Evolutionary conservation across 2,329 filamentous ascomycete species (phyloP), one percentile per base, ranked within the genome.

Genomic region (Capronia coronata): DNA sequence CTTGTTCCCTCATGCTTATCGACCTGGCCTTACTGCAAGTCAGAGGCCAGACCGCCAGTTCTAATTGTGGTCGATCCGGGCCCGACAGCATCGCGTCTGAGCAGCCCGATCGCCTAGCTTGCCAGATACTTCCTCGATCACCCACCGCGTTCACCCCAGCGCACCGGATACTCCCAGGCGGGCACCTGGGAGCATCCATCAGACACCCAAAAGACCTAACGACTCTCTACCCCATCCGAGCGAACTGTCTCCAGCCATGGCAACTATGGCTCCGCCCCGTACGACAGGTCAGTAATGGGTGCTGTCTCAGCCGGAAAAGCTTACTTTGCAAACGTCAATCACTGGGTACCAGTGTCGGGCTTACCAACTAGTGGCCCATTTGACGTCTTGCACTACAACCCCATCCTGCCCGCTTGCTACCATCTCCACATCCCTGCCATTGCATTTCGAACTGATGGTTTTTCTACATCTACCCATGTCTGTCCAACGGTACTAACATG

Each of bases 281-380:
- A 37, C 53, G 13, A 23, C 49, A 38, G 49, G 53, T 55, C 21
- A 49, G 53, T 49, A 34, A 14, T 43, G 51, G 48, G 51, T 43
- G 49, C 52, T 52, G 46, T 25, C 32, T 37, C 34, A 37, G 34
- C 14, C 14, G 34, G 35, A 25, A 43, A 49, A 49, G 42, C 45
- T 52, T 51, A 51, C 30, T 42, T 41, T 48, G 46, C 45, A 46
- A 42, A 46, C 40, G 48, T 49, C 55, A 48, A 32, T 6, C 32
- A 21, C 8, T n/a, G 10, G 38, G 19, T 14, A 41, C 23, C 34
- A 11, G 8, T 13, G 14, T 8, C 14, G 6, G 34, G 34, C 38
- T 27, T 25, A n/a, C 13, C 38, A 21, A 41, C 13, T 41, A 41
- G 38, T 41, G 21, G 21, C 23, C 11, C 34, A 18, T 38, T 27